Base-by-base conservation (phyloP, 1,284 basidiomycete species). In the Sutorius eximius region DNA sequence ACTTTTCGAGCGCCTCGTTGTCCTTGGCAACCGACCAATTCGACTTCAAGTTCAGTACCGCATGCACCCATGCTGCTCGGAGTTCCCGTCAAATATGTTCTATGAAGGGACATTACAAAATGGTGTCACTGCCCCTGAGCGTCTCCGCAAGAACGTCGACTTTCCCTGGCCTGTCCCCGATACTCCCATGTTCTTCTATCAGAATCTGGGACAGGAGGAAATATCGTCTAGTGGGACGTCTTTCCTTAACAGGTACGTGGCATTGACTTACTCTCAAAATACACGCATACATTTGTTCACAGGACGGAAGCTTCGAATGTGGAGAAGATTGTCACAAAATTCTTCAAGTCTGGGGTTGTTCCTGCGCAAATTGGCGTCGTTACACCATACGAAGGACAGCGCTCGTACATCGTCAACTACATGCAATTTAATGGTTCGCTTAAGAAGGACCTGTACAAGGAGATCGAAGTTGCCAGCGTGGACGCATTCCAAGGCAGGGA, bases 71-170 rank as follows among this genome's bases (percentile, higher is more conserved):
- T 98, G 96, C 73, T 80, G 99, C 45, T 98, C 97, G 46, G 95
- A 99, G 73, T 99, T 99, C 77, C 96, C 97, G 1, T 97, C 94
- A 58, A 99, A 99, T 75, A 98, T 99, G 96, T 99, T 99, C 77
- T 99, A 99, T 75, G 97, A 99, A 72, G 97, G 97, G 20, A 97
- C 95, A 0, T 76, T 99, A 44, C 97, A 99, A 77, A 99, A 99
- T 71, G 97, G 97, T 74, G 97, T 99, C 56, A 99, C 97, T 11
- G 97, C 97, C 12, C 96, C 97, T 2, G 97, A 99, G 72, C 85
- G 97, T 44, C 77, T 99, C 61, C 84, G 95, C 73, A 97, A 95
- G 79, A 94, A 98, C 64, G 93, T 99, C 49, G 96, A 99, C 72
- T 99, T 99, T 75, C 97, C 97, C 1, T 99, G 97, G 97, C 97